phyloP scores from a whole-genome alignment of 2,329 filamentous ascomycete genomes.

The Hymenoscyphus linearis region DNA sequence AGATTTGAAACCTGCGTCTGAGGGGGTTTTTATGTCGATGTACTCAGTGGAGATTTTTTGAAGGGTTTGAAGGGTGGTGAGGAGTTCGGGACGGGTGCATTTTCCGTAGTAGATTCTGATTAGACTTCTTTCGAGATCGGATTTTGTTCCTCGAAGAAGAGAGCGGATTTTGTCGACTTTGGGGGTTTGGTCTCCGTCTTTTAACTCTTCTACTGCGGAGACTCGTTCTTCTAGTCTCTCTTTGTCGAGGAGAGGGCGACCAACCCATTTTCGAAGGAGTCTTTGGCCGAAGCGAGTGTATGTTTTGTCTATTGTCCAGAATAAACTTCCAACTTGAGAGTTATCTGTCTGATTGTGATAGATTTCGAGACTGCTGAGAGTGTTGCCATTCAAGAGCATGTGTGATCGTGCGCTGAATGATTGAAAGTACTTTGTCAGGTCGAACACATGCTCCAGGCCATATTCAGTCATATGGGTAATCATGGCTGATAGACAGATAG shows the following conservation, averaged over 20 bases:
- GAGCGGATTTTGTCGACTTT: constrained; percentile 69
- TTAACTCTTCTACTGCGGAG: constrained; percentile 79
- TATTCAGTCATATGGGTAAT: constrained; percentile 90
- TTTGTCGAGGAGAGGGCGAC: constrained; percentile 78
- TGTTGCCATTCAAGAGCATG: constrained; percentile 95
- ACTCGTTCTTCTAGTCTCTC: constrained; percentile 70
- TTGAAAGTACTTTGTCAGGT: constrained; percentile 94
- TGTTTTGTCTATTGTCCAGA: constrained; percentile 94
- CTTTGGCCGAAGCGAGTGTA: constrained; percentile 84
- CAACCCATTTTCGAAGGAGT: constrained; percentile 90
- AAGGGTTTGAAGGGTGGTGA: constrained; percentile 78
- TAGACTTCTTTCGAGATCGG: constrained; percentile 85
- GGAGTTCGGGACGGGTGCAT: constrained; percentile 82
- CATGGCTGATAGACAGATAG: constrained; percentile 91
- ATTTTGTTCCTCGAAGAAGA: constrained; percentile 65
- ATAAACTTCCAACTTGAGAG: constrained; percentile 77
- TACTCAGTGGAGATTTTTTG: constrained; percentile 79
- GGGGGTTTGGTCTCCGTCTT: constrained; percentile 58
- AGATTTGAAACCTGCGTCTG: constrained; percentile 69
- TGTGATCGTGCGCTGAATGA: constrained; percentile 91
- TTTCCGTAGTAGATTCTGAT: constrained; percentile 98
- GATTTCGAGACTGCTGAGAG: constrained; percentile 86
- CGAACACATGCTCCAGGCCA: constrained; percentile 89
- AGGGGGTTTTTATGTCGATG: constrained; percentile 55
- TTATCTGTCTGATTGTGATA: constrained; percentile 93